phyloP scores from a whole-genome alignment of 192 early-diverging fungal genomes.

The Gryganskiella cystojenkinii region DNA sequence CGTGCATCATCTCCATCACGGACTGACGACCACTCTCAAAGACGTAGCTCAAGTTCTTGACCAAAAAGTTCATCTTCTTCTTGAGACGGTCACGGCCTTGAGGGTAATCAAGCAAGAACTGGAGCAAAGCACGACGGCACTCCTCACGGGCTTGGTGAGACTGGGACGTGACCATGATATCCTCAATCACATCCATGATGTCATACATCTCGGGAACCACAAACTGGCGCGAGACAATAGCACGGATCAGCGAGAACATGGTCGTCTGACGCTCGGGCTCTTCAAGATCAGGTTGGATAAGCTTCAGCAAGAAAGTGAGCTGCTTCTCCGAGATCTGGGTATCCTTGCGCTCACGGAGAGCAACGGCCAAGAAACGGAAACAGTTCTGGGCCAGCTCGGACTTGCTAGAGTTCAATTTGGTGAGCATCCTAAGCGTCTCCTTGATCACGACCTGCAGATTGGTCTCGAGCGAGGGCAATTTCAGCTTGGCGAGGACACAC shows the following conservation, averaged over 20 bases:
- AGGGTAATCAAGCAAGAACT: slow-evolving; percentile 97
- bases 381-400: slow-evolving; percentile 79
- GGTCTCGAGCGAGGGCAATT: slow-evolving; percentile 74
- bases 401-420: slow-evolving; percentile 67
- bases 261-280: slow-evolving; percentile 86
- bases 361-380: slow-evolving; percentile 84
- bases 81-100: slow-evolving; percentile 82
- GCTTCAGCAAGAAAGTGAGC: slow-evolving; percentile 79
- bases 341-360: slow-evolving; percentile 83
- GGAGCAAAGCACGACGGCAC: slow-evolving; percentile 84
- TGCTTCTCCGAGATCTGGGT: slow-evolving; percentile 76
- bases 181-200: slow-evolving; percentile 84
- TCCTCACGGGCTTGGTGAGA: slow-evolving; percentile 79
- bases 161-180: slow-evolving; percentile 92
- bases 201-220: slow-evolving; percentile 93
- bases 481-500: slow-evolving; percentile 73
- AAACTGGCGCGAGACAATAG: slow-evolving; percentile 87
- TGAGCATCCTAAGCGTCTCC: slow-evolving; percentile 81
- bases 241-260: slow-evolving; percentile 86
- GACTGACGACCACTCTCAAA: slow-evolving; percentile 94
- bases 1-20: slow-evolving; percentile 87
- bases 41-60: slow-evolving; percentile 91
- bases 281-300: slow-evolving; percentile 91
- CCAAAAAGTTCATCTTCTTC: slow-evolving; percentile 88
- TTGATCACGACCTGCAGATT: slow-evolving; percentile 81